Conservation (phyloP, 2,329 filamentous ascomycete genomes). For the Dendryphion nanum region DNA sequence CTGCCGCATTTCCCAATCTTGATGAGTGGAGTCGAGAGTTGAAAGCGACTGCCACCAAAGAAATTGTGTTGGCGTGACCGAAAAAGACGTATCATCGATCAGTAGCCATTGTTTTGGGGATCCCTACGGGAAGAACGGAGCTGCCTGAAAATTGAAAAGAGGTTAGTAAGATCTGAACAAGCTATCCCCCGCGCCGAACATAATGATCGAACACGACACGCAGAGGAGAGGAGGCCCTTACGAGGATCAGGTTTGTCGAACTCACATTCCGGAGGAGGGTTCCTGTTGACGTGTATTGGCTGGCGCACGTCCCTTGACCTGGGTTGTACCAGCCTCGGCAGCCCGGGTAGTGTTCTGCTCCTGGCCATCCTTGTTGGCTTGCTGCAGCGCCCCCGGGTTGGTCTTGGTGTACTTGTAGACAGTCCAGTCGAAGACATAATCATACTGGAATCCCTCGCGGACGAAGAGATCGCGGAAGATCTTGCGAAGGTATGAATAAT, state of each 20-base stretch:
- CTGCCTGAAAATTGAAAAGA: slow-evolving; percentile 45
- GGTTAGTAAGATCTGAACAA: slow-evolving; percentile 52
- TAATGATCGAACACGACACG: slow-evolving; percentile 75
- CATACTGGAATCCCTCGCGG: slow-evolving; percentile 98
- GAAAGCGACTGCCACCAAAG: slow-evolving; percentile 35
- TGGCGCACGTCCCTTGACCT: slow-evolving; percentile 67
- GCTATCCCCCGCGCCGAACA: slow-evolving; percentile 66
- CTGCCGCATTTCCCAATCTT: slow-evolving; percentile 46
- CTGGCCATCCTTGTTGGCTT: slow-evolving; percentile 63
- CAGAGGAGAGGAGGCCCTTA: slow-evolving; percentile 86
- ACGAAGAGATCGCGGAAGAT: slow-evolving; percentile 99
- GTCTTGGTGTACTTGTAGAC: slow-evolving; percentile 99
- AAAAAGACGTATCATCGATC: slow-evolving; percentile 43
- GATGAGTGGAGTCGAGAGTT: slow-evolving; percentile 27
- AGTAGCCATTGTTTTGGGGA: slow-evolving; percentile 49
- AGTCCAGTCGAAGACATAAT: slow-evolving; percentile 99
- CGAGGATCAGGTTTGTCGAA: slow-evolving; percentile 74
- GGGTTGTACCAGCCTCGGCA: slow-evolving; percentile 61
- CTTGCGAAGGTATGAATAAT: slow-evolving; percentile 99
- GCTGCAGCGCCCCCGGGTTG: slow-evolving; percentile 87
- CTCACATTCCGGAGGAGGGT: slow-evolving; percentile 96
- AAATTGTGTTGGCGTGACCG: slow-evolving; percentile 41
- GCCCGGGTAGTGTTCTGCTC: slow-evolving; percentile 64
- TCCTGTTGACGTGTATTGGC: slow-evolving; percentile 78
- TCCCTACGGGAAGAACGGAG: slow-evolving; percentile 52